phyloP scores from a whole-genome alignment of 2,329 filamentous ascomycete species.

The Myriosclerotinia duriaeana region DNA sequence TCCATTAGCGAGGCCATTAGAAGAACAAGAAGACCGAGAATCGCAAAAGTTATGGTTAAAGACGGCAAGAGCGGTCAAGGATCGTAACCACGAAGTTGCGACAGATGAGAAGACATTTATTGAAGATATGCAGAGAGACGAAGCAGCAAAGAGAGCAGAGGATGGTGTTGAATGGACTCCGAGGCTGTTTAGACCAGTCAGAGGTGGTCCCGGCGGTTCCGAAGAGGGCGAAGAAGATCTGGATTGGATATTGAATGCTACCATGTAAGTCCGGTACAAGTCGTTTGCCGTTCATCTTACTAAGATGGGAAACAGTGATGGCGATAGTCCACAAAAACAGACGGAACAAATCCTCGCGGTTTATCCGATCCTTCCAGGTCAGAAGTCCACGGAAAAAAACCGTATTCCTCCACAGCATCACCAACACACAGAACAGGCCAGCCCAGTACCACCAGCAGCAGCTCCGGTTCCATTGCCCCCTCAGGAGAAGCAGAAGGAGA shows the following conservation, averaged over 20 bases:
- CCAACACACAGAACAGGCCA: slow-evolving; percentile 26
- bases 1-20: slow-evolving; percentile 71
- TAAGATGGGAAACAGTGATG: slow-evolving; percentile 51
- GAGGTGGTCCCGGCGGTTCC: slow-evolving; percentile 65
- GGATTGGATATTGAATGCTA: slow-evolving; percentile 91
- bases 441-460: slow-evolving; percentile 19
- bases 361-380: slow-evolving; percentile 79
- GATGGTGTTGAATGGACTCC: slow-evolving; percentile 86
- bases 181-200: slow-evolving; percentile 75
- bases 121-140: slow-evolving; percentile 87
- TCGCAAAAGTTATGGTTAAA: slow-evolving; percentile 84
- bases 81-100: slow-evolving; percentile 81
- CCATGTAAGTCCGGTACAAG: slow-evolving; percentile 59
- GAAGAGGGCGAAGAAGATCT: slow-evolving; percentile 85
- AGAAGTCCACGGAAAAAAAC: slow-evolving; percentile 57
- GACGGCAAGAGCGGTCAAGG: slow-evolving; percentile 78
- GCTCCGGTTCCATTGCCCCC: slow-evolving; percentile 20
- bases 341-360: slow-evolving; percentile 82
- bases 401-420: slow-evolving; percentile 52
- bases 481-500: slow-evolving; percentile 37
- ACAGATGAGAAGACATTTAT: slow-evolving; percentile 97
- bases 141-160: slow-evolving; percentile 76
- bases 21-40: slow-evolving; percentile 86
- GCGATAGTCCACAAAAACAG: slow-evolving; percentile 64
- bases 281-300: slow-evolving; percentile 14